phyloP scores from a whole-genome alignment of 148 eudicot species.

The Rhododendron ferrugineum region DNA sequence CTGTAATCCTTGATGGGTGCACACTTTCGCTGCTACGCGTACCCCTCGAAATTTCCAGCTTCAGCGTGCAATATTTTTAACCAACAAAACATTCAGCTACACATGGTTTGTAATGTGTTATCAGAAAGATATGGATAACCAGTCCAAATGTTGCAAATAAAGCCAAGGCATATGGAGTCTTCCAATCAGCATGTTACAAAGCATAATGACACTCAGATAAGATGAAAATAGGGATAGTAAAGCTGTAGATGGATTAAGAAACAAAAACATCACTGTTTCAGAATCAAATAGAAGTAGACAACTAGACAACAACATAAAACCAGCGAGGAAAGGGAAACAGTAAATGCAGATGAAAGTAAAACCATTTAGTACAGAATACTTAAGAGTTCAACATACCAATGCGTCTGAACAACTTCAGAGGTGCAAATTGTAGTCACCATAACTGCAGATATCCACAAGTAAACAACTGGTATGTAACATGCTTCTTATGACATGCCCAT shows the following conservation, averaged over 20 bases:
- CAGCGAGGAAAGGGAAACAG: neutral
- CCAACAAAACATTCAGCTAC: neutral
- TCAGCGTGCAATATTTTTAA: neutral
- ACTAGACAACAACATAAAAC: neutral
- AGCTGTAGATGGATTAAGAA: neutral
- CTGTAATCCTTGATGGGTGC: neutral
- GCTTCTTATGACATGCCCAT: neutral
- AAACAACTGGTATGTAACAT: neutral
- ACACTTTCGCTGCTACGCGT: neutral
- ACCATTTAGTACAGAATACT: neutral
- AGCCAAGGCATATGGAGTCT: neutral
- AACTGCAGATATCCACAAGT: neutral
- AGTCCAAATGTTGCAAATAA: neutral
- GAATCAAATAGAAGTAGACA: neutral
- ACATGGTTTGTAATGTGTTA: neutral
- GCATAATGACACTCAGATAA: neutral
- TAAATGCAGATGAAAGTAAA: neutral
- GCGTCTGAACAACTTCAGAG: neutral
- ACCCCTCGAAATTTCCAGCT: neutral
- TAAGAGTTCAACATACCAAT: neutral
- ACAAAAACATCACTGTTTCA: neutral
- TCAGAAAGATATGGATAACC: neutral
- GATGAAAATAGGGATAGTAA: neutral
- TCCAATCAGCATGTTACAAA: neutral
- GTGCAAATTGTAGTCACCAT: neutral